These are phyloP conservation scores for Daldinia concentrica DNA, from an alignment of 495 filamentous ascomycete genomes.

Conservation along the genomic window DNA sequence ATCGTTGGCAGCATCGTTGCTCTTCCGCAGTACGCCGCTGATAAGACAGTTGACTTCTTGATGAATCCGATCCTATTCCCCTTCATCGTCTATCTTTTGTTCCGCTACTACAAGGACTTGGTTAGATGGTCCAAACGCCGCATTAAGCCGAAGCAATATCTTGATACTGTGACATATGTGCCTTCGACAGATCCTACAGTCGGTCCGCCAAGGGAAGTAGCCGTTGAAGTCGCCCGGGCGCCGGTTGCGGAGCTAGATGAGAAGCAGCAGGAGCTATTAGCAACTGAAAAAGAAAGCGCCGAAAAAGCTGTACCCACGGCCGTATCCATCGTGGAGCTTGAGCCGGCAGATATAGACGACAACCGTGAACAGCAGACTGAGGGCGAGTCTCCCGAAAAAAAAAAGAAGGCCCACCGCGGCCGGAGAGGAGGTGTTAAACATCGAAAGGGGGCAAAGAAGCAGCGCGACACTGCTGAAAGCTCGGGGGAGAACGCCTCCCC, in stretches of 20 bases:
- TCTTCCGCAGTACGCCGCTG: conserved; percentile 49
- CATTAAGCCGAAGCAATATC: conserved; percentile 26
- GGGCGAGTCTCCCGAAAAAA: conserved; percentile 55
- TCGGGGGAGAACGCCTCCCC: conserved; percentile 53
- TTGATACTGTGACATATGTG: conserved; percentile 35
- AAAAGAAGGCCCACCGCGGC: conserved; percentile 85
- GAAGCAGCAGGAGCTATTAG: conserved; percentile 11
- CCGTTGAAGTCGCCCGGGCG: neutral
- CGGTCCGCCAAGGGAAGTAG: neutral
- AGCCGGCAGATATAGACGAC: conserved; percentile 50
- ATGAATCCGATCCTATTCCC: conserved; percentile 58
- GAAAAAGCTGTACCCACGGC: conserved; percentile 22
- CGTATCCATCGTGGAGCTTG: conserved; percentile 43
- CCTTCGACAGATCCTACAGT: conserved; percentile 23
- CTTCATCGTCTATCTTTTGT: conserved; percentile 47
- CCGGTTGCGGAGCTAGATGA: conserved; percentile 8
- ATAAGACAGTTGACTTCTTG: conserved; percentile 54
- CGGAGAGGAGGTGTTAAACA: conserved; percentile 81
- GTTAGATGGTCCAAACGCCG: conserved; percentile 37
- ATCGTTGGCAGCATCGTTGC: conserved; percentile 50
- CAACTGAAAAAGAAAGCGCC: neutral
- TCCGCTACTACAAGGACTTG: conserved; percentile 49
- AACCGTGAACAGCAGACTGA: conserved; percentile 49
- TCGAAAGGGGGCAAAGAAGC: conserved; percentile 63
- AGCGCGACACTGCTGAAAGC: conserved; percentile 50